Evolutionary conservation across 345 rosid genomes (phyloP), one percentile per base, ranked within the genome.

Genomic region (Eucalyptus regnans): DNA sequence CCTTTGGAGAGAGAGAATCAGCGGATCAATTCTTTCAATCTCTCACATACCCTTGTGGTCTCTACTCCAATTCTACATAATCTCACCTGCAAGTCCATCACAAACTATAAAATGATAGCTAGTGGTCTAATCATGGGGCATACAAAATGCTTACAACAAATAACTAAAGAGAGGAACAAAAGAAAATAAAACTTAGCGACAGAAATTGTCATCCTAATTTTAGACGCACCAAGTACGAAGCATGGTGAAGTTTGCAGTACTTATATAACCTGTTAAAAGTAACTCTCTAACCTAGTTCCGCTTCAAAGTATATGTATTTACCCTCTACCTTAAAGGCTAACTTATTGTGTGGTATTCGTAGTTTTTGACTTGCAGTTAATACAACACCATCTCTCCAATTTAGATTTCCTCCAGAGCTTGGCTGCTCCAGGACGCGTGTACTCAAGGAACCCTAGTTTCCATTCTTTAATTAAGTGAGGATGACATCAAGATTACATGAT

Each of bases 61-160:
- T 94, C 95, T 9, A 92, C 94, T 11, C 96, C 95, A 91, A 94
- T 89, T 91, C 96, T 92, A 11, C 80, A 83, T 86, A 93, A 87
- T 84, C 86, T 94, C 41, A 91, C 95, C 95, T 94, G 60, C 60
- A 88, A 87, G 20, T 76, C 15, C 83, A 76, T 76, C 48, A 76
- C 25, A 52, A 52, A 41, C 27, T 10, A 76, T 5, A 10, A 37
- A 18, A 37, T 37, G 46, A 76, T 43, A 76, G 48, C 46, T 37
- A 76, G 83, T 20, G 12, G 43, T 76, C 48, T 10, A 37, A 76
- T 37, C 83, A 76, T 6, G 48, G 83, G 83, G 23, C 83, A 10
- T 13, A 41, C 14, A 10, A 37, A 76, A 76, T 2, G 27, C 83
- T 37, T 76, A 37, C 46, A 17, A 33, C 44, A 9, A 71, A 33